phyloP scores from a whole-genome alignment of 2,329 filamentous ascomycete genomes.

The Endoconidiophora polonica region DNA sequence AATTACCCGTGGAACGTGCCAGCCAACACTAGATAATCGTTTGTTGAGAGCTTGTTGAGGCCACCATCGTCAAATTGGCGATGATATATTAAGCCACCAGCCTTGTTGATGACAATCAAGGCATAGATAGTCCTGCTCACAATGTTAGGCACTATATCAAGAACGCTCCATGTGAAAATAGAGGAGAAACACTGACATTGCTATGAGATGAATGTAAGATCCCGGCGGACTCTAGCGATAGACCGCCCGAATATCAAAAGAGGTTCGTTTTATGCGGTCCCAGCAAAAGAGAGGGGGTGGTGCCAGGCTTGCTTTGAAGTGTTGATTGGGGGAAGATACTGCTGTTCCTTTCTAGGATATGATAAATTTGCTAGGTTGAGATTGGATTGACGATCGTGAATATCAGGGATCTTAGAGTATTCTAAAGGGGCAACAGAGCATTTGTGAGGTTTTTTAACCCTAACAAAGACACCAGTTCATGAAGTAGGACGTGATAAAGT shows the following conservation, averaged over 20 bases:
- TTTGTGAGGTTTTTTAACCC: too few species aligned
- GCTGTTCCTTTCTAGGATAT: too few species aligned
- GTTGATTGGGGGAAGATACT: not conserved
- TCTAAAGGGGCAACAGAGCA: not conserved
- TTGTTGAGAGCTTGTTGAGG: constrained; percentile 76
- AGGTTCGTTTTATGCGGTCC: too few species aligned
- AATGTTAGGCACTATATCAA: too few species aligned
- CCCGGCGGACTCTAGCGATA: too few species aligned
- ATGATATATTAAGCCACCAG: constrained; percentile 90
- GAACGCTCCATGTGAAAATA: too few species aligned
- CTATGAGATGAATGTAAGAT: too few species aligned
- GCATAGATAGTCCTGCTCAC: constrained; percentile 70
- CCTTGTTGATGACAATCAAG: constrained; percentile 97
- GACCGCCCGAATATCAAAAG: too few species aligned
- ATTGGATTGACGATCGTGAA: not conserved
- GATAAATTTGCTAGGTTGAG: not conserved
- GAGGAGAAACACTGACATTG: too few species aligned
- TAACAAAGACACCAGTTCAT: too few species aligned
- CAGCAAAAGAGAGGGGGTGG: not conserved
- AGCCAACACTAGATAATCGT: constrained; percentile 91
- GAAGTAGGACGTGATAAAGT: too few species aligned
- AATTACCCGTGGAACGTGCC: constrained; percentile 87
- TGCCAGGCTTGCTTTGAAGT: not conserved
- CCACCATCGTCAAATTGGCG: constrained; percentile 76
- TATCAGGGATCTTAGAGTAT: not conserved